A percentile compares a stretch with the other conserved stretches of the same genome.
Evolutionary conservation across 192 early-diverging fungal genomes (phyloP).

Genomic region (Funneliformis mosseae): DNA sequence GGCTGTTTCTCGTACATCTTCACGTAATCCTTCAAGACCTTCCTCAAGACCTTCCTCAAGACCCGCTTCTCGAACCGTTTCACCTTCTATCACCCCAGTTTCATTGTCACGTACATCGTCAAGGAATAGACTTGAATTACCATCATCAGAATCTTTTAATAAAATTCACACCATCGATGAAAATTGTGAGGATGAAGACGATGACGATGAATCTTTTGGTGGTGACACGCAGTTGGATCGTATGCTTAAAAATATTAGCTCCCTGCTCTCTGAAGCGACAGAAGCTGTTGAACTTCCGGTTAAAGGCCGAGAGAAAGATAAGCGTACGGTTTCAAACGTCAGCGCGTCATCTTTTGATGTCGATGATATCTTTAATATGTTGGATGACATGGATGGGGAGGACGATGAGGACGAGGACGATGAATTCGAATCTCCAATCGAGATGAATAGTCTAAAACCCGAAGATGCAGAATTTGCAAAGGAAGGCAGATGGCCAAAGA

Average conservation of each 20-base stretch:
- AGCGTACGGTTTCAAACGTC: background rate
- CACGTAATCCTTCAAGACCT: slow-evolving; percentile 14
- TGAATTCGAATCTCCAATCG: background rate
- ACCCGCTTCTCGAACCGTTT: slow-evolving; percentile 35
- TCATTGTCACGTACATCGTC: slow-evolving; percentile 26
- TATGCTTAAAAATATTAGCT: slow-evolving; percentile 38
- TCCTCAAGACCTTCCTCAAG: slow-evolving; percentile 26
- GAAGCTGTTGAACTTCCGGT: slow-evolving; percentile 42
- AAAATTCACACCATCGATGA: slow-evolving; percentile 35
- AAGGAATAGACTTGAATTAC: background rate
- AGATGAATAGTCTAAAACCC: background rate
- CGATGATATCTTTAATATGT: background rate
- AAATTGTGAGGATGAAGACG: slow-evolving; percentile 16
- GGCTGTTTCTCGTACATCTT: slow-evolving; percentile 24
- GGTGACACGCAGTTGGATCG: slow-evolving; percentile 38
- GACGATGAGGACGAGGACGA: slow-evolving; percentile 28
- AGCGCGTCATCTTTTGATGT: background rate
- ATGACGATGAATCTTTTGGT: slow-evolving; percentile 14
- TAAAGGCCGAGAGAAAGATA: slow-evolving; percentile 36
- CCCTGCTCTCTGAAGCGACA: slow-evolving; percentile 43
- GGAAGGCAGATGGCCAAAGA: background rate
- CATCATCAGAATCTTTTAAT: slow-evolving; percentile 24
- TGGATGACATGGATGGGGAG: slow-evolving; percentile 26
- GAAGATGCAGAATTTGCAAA: background rate
- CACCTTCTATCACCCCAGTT: slow-evolving; percentile 24